Base-by-base conservation (phyloP, 75 land plant species). In the Cupressus sempervirens region DNA sequence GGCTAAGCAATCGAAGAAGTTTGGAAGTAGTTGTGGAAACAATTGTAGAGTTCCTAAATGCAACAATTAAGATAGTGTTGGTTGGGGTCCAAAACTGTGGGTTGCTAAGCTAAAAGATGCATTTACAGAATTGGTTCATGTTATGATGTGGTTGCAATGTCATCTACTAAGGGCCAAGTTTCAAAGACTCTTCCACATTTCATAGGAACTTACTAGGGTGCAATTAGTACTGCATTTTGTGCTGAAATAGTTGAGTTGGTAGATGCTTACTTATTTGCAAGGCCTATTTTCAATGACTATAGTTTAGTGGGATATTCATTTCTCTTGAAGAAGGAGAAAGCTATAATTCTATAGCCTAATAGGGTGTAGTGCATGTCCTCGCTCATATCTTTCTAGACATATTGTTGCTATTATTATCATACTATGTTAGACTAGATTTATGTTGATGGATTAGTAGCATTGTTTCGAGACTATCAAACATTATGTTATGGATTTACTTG, bases 301-400 rank as follows among this genome's bases (percentile, higher is more conserved):
- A 91, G 92, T 88, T 91, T 88, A 29, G 92, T 91, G 45, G 92
- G 90, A 41, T 90, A 88, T 84, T 90, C 90, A 26, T 58, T 90
- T 76, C 82, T 90, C 54, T 65, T 88, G 40, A 90, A 86, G 52
- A 91, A 87, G 77, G 91, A 84, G 34, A 89, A 91, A 58, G 83
- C 84, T 45, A 53, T 91, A 4, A 50, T 89, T n/a, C 88, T 91
- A 35, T 62, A 91, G 40, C 88, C 86, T 41, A 90, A 91, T 29
- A 84, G 90, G 74, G 14, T 91, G 92, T 70, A n/a, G n/a, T n/a
- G n/a, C n/a, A n/a, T n/a, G n/a, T n/a, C n/a, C n/a, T n/a, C n/a
- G n/a, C n/a, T n/a, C n/a, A n/a, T n/a, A n/a, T n/a, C n/a, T n/a
- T n/a, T n/a, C n/a, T n/a, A n/a, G n/a, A n/a, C n/a, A n/a, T n/a